Percentiles rank a stretch among this genome's conserved stretches.
phyloP scores from a whole-genome alignment of 2,329 filamentous ascomycete genomes.

The Venturia effusa region DNA sequence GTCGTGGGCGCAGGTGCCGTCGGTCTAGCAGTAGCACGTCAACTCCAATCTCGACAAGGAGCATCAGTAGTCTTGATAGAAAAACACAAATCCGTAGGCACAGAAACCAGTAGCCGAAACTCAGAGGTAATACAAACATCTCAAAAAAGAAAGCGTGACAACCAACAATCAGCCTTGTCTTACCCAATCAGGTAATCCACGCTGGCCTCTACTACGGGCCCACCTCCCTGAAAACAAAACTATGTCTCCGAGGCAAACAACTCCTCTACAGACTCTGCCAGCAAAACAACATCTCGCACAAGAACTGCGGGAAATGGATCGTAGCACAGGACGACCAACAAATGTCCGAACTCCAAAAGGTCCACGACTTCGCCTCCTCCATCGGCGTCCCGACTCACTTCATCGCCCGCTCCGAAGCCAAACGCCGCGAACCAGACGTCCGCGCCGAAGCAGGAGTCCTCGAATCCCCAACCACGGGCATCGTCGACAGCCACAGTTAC shows the following conservation, averaged over 20 bases:
- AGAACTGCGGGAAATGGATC: slow-evolving; percentile 83
- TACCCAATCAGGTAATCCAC: slow-evolving; percentile 61
- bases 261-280: slow-evolving; percentile 72
- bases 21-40: slow-evolving; percentile 67
- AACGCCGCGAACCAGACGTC: slow-evolving; percentile 61
- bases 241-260: slow-evolving; percentile 69
- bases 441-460: slow-evolving; percentile 61
- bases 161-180: neutral
- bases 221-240: slow-evolving; percentile 63
- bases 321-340: slow-evolving; percentile 73
- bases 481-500: slow-evolving; percentile 74
- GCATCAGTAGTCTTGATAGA: slow-evolving; percentile 69
- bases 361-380: slow-evolving; percentile 42
- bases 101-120: slow-evolving; percentile 81
- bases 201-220: slow-evolving; percentile 84
- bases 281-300: slow-evolving; percentile 55
- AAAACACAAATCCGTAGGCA: slow-evolving; percentile 63
- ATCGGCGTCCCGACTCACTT: slow-evolving; percentile 63
- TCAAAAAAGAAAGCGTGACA: neutral
- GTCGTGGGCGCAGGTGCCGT: slow-evolving; percentile 64
- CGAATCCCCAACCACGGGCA: slow-evolving; percentile 79
- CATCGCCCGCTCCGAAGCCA: slow-evolving; percentile 52
- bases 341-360: slow-evolving; percentile 47
- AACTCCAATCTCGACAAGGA: slow-evolving; percentile 51
- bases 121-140: slow-evolving; percentile 50